Evolutionary conservation across 106 monocot genomes (phyloP).

Genomic region (Dendrobium officinale): DNA sequence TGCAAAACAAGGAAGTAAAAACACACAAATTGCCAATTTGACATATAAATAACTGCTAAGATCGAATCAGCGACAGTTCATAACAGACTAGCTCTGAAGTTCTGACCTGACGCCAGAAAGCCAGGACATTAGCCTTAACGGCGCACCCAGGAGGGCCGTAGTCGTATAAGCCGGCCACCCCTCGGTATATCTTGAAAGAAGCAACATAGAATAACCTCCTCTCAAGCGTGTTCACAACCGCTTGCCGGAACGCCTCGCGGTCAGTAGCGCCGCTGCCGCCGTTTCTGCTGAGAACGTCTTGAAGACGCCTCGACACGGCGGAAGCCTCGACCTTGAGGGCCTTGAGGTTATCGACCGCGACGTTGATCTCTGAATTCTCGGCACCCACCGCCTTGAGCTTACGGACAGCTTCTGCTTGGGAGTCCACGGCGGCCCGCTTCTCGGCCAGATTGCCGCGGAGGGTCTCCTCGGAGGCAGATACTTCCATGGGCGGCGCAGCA

Average conservation of each 20-base stretch:
- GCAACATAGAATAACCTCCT: conserved; percentile 77
- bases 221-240: conserved; percentile 71
- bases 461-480: conserved; percentile 21
- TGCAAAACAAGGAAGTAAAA: too few species aligned
- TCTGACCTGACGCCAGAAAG: conserved; percentile 92
- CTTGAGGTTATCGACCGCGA: conserved; percentile 55
- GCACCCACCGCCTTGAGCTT: conserved; percentile 36
- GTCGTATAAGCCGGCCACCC: conserved; percentile 84
- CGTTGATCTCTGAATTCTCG: conserved; percentile 38
- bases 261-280: conserved; percentile 9
- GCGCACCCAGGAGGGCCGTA: conserved; percentile 88
- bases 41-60: background rate
- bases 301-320: conserved; percentile 41
- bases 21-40: too few species aligned
- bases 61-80: background rate
- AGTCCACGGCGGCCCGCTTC: conserved; percentile 41
- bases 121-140: conserved; percentile 77
- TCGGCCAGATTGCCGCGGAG: conserved; percentile 46
- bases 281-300: conserved; percentile 19
- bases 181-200: conserved; percentile 91
- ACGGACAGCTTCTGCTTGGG: conserved; percentile 52
- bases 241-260: conserved; percentile 51
- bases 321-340: conserved; percentile 12
- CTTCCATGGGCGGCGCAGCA: conserved; percentile 5
- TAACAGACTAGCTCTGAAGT: background rate